These are phyloP conservation scores for Cyclostephanos tholiformis DNA, from an alignment of 108 stramenopile genomes.

Conservation along the genomic window DNA sequence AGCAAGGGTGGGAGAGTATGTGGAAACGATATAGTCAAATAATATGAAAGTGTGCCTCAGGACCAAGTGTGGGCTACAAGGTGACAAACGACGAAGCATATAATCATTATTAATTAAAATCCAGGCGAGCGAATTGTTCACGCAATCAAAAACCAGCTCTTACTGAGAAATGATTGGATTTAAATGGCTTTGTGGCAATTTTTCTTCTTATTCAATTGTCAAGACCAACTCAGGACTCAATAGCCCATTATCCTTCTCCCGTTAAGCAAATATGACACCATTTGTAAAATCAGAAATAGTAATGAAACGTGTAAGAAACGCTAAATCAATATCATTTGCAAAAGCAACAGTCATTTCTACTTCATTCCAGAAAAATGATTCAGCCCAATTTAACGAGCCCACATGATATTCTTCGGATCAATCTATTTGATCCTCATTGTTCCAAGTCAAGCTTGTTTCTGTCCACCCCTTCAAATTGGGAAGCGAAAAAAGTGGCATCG, in stretches of 20 bases:
- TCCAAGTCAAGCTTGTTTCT: constrained; percentile 18
- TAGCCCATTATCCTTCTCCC: constrained; percentile 1
- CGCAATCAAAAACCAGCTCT: background rate
- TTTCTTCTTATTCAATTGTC: background rate
- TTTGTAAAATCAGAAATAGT: background rate
- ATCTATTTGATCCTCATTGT: constrained; percentile 4
- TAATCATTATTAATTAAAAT: background rate
- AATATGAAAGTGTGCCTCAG: background rate
- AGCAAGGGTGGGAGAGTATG: background rate
- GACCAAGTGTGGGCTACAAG: background rate
- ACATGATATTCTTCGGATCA: constrained; percentile 11
- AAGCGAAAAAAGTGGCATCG: background rate
- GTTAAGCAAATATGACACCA: constrained; percentile 1
- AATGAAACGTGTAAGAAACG: background rate
- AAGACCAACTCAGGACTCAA: constrained; percentile 11
- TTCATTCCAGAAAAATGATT: constrained; percentile 6
- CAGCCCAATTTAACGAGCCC: constrained; percentile 5
- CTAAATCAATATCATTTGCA: background rate
- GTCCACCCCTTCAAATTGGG: constrained; percentile 1
- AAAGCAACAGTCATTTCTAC: constrained; percentile 10
- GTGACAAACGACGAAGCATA: background rate
- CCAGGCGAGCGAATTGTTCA: background rate
- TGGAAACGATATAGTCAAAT: background rate
- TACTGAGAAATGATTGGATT: background rate
- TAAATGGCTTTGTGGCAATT: background rate